Conservation (phyloP, 495 filamentous ascomycete species). For the Aspergillus coremiiformis region DNA sequence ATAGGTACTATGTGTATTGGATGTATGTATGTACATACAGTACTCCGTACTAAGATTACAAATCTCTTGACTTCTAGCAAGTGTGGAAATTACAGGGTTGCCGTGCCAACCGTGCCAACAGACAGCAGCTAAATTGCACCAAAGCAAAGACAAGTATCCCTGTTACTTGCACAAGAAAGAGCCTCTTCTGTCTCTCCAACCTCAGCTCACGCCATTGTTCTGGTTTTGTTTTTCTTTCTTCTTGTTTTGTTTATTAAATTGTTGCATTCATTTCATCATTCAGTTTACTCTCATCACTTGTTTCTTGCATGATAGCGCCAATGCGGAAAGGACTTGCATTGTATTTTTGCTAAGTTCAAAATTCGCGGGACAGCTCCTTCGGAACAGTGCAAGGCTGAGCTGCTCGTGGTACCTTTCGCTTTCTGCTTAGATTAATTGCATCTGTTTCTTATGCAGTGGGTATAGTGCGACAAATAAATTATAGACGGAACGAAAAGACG, state of each 20-base stretch:
- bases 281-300: background rate
- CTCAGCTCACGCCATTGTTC: background rate
- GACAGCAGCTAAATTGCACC: constrained; percentile 10
- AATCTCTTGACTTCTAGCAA: too few relatives aligned
- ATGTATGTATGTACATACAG: too few relatives aligned
- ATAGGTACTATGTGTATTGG: too few relatives aligned
- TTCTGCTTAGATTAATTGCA: background rate
- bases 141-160: constrained; percentile 11
- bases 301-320: background rate
- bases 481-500: background rate
- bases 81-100: background rate
- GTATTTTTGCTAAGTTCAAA: background rate
- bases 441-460: background rate
- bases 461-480: background rate
- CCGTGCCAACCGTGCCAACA: constrained; percentile 33
- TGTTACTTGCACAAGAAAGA: background rate
- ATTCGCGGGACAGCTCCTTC: background rate
- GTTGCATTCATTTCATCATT: background rate
- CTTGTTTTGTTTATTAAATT: background rate
- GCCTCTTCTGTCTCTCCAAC: background rate
- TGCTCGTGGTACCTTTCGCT: background rate
- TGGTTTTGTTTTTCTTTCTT: background rate
- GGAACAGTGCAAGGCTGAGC: background rate
- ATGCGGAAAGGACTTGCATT: background rate
- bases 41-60: too few relatives aligned